Evolutionary conservation across 2,329 filamentous ascomycete species (phyloP).

Genomic region (Microdochium bolleyi): DNA sequence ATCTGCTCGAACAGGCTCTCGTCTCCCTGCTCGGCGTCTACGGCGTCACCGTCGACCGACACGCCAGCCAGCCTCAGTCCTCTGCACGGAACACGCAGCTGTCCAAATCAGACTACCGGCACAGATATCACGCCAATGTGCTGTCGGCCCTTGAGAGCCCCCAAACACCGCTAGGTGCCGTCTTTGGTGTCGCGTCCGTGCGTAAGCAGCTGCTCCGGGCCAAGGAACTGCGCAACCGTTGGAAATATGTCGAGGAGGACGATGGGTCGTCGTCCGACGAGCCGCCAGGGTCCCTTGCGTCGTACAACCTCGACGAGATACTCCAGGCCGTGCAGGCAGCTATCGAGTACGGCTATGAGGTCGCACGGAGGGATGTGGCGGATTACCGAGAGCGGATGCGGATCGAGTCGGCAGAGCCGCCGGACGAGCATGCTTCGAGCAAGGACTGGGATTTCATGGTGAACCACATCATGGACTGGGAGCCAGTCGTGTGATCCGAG

Average conservation of each 20-base stretch:
- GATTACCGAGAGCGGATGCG: constrained; percentile 4
- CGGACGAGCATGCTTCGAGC: constrained; percentile 21
- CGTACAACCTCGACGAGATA: constrained; percentile 55
- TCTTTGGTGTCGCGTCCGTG: constrained; percentile 47
- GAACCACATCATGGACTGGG: constrained; percentile 54
- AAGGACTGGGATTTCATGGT: constrained; percentile 49
- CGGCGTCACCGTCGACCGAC: constrained; percentile 41
- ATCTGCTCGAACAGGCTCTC: constrained; percentile 62
- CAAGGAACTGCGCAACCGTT: constrained; percentile 63
- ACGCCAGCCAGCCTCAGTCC: constrained; percentile 4
- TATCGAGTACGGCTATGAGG: constrained; percentile 46
- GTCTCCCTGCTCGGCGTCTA: constrained; percentile 60
- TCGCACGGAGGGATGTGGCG: constrained; percentile 39
- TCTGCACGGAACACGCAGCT: not conserved
- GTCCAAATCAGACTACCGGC: constrained; percentile 20
- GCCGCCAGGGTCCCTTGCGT: constrained; percentile 35
- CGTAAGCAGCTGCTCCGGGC: constrained; percentile 52
- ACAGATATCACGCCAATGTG: constrained; percentile 64
- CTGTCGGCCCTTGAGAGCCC: constrained; percentile 51
- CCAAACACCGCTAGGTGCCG: constrained; percentile 45
- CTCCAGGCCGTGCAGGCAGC: constrained; percentile 48
- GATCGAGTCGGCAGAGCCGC: constrained; percentile 5
- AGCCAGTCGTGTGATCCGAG: constrained; percentile 22
- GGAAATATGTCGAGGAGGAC: constrained; percentile 57
- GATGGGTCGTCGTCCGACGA: constrained; percentile 2